A percentile compares a stretch with the other conserved stretches of the same genome.
phyloP scores from a whole-genome alignment of 495 filamentous ascomycete genomes.

The Trichoderma gamsii region DNA sequence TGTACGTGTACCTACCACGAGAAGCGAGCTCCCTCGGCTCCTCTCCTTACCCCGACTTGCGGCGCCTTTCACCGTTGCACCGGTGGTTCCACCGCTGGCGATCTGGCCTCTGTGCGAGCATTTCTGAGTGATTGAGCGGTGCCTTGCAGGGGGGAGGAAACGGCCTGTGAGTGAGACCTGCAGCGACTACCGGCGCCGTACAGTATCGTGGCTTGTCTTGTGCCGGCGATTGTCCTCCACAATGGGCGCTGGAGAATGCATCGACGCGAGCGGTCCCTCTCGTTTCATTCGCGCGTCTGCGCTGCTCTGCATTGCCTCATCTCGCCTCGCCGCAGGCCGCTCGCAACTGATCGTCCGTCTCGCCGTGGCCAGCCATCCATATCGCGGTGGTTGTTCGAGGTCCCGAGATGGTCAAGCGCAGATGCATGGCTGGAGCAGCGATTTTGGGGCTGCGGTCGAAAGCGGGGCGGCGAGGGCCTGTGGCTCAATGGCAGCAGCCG shows the following conservation, averaged over 20 bases:
- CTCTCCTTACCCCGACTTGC: constrained; percentile 4
- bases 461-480: background rate
- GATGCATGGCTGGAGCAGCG: constrained; percentile 6
- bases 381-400: background rate
- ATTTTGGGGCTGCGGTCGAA: constrained; percentile 12
- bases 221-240: too few species aligned
- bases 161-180: too few species aligned
- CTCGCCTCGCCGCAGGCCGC: too few species aligned
- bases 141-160: background rate
- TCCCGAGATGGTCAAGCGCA: background rate
- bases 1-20: too few species aligned
- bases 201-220: too few species aligned
- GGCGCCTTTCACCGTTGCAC: constrained; percentile 9
- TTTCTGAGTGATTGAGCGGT: background rate
- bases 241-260: too few species aligned
- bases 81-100: constrained; percentile 13
- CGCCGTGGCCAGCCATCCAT: background rate
- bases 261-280: too few species aligned
- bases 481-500: constrained; percentile 2
- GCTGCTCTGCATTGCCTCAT: too few species aligned
- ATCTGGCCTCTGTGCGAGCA: constrained; percentile 13
- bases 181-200: too few species aligned
- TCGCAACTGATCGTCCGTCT: background rate
- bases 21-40: background rate
- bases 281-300: too few species aligned